Base-by-base conservation (phyloP, 345 rosid genomes). In the Brassica juncea region DNA sequence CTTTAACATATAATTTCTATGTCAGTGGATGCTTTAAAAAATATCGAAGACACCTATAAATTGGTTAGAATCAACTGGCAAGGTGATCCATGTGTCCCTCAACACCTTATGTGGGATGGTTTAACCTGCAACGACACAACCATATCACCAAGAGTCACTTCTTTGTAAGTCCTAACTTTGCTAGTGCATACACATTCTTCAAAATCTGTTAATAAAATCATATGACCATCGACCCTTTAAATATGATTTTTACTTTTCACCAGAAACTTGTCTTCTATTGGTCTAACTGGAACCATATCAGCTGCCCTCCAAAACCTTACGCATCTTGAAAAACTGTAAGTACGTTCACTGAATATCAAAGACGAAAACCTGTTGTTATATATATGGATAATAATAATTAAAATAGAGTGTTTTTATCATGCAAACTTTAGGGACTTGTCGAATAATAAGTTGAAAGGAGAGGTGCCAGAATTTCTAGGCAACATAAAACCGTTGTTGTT, bases 301-400 rank as follows among this genome's bases (percentile, higher is more conserved):
- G 5, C 39, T 68, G 62, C 42, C 42, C 7, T 35, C 10, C 42
- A 35, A 35, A 35, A 32, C 7, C 35, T 32, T 32, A 32, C 35
- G 0, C 57, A 28, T 8, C 74, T 86, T 30, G 47, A 81, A 70
- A 68, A 31, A 21, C 25, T 86, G 91, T 88, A 80, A 84, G 88
- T 77, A 30, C 3, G 4, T 12, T 35, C 9, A 35, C 44, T 37
- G 44, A 37, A 37, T 37, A 11, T 37, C 8, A 2, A 37, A 37
- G 44, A 37, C 44, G 8, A 8, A 37, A 37, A 37, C 44, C 11
- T 37, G 44, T 37, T 37, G 11, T 19, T 19, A 19, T 19, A 8
- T 37, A 37, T 8, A 37, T 37, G 12, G 44, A 37, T 37, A 8
- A 44, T 44, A 12, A 44, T 19, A 19, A 19, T 19, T 19, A 19